These are phyloP conservation scores for Pythium plurisporium DNA, from an alignment of 352 stramenopile species.

Conservation along the genomic window DNA sequence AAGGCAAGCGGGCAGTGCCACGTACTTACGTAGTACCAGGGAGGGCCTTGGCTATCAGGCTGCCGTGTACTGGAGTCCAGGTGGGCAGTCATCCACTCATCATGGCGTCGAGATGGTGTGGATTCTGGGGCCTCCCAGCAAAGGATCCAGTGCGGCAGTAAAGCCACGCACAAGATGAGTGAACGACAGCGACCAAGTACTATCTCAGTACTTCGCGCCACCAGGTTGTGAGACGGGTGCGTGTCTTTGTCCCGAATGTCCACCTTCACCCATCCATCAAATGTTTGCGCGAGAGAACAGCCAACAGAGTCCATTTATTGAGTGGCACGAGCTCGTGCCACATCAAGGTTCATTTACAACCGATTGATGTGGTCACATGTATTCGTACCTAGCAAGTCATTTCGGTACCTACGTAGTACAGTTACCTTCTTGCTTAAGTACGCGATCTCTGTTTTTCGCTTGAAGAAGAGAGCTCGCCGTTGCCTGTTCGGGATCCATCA, in stretches of 20 bases:
- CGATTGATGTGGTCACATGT: too few species aligned
- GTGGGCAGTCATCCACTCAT: not conserved
- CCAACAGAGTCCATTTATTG: not conserved
- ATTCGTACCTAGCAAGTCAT: not conserved
- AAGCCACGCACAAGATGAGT: slow-evolving; percentile 20
- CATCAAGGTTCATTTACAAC: too few species aligned
- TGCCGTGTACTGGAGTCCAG: too few species aligned
- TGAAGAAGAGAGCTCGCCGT: too few species aligned
- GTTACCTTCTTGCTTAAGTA: not conserved
- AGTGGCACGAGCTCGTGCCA: too few species aligned
- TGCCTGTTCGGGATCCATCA: slow-evolving; percentile 7
- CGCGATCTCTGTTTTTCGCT: slow-evolving; percentile 7
- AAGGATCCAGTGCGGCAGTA: slow-evolving; percentile 16
- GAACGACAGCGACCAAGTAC: slow-evolving; percentile 5
- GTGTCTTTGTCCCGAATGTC: slow-evolving; percentile 21
- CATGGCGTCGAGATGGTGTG: not conserved
- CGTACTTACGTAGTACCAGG: too few species aligned
- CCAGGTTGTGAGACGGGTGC: slow-evolving; percentile 1
- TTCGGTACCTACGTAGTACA: not conserved
- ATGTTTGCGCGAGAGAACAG: slow-evolving; percentile 10
- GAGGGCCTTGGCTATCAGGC: too few species aligned
- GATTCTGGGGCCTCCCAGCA: too few species aligned
- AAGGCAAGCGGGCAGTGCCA: too few species aligned
- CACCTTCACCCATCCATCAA: slow-evolving; percentile 10
- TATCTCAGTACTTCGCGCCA: slow-evolving; percentile 17